Percentiles rank a stretch among this genome's conserved stretches.
Evolutionary conservation across 306 rosid genomes (phyloP).

Genomic region (Rosa rugosa): DNA sequence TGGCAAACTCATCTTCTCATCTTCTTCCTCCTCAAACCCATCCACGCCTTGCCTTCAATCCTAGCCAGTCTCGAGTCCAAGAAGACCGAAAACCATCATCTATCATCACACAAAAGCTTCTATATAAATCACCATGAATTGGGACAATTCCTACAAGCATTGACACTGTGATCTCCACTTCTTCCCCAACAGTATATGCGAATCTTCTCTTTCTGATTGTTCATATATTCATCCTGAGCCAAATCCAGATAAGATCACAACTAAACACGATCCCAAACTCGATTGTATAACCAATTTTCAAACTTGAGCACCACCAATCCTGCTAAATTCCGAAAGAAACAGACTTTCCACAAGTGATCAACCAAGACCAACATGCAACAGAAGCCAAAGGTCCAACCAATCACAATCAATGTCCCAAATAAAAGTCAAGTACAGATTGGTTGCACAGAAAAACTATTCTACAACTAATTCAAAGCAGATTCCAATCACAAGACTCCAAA

Average conservation of each 20-base stretch:
- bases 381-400: constrained; percentile 40
- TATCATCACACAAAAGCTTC: constrained; percentile 42
- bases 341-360: constrained; percentile 15
- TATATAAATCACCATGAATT: constrained; percentile 33
- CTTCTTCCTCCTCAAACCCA: too few relatives aligned
- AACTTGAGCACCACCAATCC: constrained; percentile 18
- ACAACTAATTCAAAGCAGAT: constrained; percentile 16
- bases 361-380: constrained; percentile 50
- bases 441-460: not conserved
- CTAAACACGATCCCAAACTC: constrained; percentile 22
- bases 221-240: constrained; percentile 18
- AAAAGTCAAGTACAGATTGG: constrained; percentile 8
- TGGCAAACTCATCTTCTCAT: too few relatives aligned
- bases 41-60: too few relatives aligned
- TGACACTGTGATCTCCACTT: constrained; percentile 41
- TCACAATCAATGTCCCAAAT: constrained; percentile 5
- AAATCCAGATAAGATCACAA: constrained; percentile 22
- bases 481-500: constrained; percentile 26
- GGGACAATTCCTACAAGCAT: constrained; percentile 42
- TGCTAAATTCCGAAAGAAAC: constrained; percentile 26
- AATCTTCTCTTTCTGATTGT: constrained; percentile 21
- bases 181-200: constrained; percentile 33
- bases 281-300: constrained; percentile 1
- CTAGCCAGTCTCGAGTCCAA: constrained; percentile 11
- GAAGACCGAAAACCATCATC: constrained; percentile 45